Evolutionary conservation across 2,329 filamentous ascomycete species (phyloP), one percentile per base, ranked within the genome.

Genomic region (Colletotrichum coccodes): DNA sequence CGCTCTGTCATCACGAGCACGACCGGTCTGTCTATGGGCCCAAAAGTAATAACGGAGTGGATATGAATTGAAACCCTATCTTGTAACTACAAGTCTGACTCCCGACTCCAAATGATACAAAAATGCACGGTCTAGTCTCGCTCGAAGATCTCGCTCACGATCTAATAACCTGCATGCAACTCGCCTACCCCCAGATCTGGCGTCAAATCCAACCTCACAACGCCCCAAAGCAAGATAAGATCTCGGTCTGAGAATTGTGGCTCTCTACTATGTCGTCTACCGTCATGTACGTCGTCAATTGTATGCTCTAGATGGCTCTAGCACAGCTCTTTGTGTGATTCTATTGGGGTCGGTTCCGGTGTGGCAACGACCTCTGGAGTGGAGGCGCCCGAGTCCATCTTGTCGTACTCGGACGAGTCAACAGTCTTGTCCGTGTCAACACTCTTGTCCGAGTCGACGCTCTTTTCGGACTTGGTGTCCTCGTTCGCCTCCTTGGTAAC

Each of bases 281-380:
- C 40, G 3, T 60, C 61, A 26, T 65, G 18, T 50, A 18, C 46
- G 16, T 68, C 65, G 32, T 56, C 32, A 56, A 12, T 60, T 44
- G 40, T 16, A 44, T 21, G 23, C 23, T 60, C 61, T 40, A 14
- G 16, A 23, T 8, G 8, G 4, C 26, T 52, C 64, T 69, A 71
- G 47, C 60, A 68, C 26, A 71, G 40, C 26, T 71, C 60, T 30
- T 75, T 78, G 28, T 76, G 73, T 42, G 72, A 71, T 52, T 79
- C 78, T 7, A 74, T 62, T 1, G 77, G 77, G 1, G 78, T 78
- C 4, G 76, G 71, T 14, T 74, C 73, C 6, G 78, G 78, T n/a
- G 78, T 78, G 53, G 64, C 63, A 50, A 71, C 23, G 11, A 71
- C 58, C 21, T 67, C 68, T 6, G 68, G 70, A 1, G 70, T 71